phyloP scores from a whole-genome alignment of 495 filamentous ascomycete species.

The Penicillium cataractarum region DNA sequence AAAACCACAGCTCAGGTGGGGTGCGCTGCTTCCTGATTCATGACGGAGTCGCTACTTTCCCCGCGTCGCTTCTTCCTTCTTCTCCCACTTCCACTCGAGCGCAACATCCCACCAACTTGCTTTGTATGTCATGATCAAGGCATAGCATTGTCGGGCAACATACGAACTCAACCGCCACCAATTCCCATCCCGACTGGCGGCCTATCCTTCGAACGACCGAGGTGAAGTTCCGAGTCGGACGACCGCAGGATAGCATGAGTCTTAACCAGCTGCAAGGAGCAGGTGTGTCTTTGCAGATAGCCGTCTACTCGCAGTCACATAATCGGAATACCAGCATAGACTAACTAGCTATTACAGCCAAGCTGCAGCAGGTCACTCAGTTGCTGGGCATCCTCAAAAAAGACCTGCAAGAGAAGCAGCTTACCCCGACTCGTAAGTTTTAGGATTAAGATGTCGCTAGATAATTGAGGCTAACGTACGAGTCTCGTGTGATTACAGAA shows the following conservation, averaged over 20 bases:
- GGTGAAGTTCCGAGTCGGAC: background rate
- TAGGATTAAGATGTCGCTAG: background rate
- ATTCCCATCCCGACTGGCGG: background rate
- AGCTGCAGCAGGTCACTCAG: conserved; percentile 63
- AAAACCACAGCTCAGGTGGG: conserved; percentile 13
- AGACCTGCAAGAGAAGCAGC: conserved; percentile 57
- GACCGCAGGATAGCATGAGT: background rate
- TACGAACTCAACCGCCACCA: background rate
- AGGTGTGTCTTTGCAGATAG: conserved; percentile 28
- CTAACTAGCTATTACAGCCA: conserved; percentile 48
- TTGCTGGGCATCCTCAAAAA: conserved; percentile 60
- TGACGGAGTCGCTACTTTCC: conserved; percentile 6
- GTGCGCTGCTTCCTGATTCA: background rate
- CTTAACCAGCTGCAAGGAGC: conserved; percentile 31
- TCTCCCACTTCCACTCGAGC: background rate
- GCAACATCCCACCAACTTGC: background rate
- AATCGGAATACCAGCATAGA: background rate
- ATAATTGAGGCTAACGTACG: conserved; percentile 11
- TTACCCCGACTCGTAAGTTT: conserved; percentile 60
- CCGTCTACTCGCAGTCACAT: conserved; percentile 18
- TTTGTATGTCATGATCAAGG: background rate
- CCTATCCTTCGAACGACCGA: background rate
- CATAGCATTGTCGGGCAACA: background rate
- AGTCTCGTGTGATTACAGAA: conserved; percentile 53
- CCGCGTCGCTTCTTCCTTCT: conserved; percentile 6